phyloP scores from a whole-genome alignment of 495 filamentous ascomycete genomes.

The Rostrohypoxylon terebratum region DNA sequence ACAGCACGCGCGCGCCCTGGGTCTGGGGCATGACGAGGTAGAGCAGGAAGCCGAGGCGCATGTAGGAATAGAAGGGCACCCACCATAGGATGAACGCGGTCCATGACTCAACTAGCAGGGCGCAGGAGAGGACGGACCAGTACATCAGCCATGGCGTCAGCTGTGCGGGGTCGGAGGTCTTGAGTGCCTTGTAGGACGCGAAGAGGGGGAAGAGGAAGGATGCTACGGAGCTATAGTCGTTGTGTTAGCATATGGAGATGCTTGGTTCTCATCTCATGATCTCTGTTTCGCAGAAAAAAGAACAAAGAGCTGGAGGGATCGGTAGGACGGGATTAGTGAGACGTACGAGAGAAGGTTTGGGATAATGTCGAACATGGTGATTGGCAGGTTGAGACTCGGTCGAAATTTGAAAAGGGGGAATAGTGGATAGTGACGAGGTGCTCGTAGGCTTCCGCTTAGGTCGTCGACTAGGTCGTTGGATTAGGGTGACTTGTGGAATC shows the following conservation, averaged over 20 bases:
- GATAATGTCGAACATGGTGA: slow-evolving; percentile 81
- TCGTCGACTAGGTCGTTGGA: slow-evolving; percentile 8
- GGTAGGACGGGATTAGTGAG: slow-evolving; percentile 16
- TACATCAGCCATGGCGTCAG: slow-evolving; percentile 99
- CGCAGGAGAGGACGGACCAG: slow-evolving; percentile 91
- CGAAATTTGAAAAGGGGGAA: not conserved
- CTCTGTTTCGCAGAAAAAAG: slow-evolving; percentile 10
- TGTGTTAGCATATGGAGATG: slow-evolving; percentile 15
- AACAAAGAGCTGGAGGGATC: slow-evolving; percentile 7
- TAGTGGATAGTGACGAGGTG: not conserved
- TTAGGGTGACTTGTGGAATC: slow-evolving; percentile 5
- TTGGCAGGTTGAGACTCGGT: not conserved
- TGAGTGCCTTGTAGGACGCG: slow-evolving; percentile 97
- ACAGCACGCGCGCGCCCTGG: slow-evolving; percentile 87
- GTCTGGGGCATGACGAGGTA: slow-evolving; percentile 98
- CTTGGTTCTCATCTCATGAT: slow-evolving; percentile 10
- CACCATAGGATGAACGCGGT: slow-evolving; percentile 85
- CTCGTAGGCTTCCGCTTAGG: slow-evolving; percentile 1
- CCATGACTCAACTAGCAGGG: slow-evolving; percentile 87
- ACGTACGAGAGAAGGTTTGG: slow-evolving; percentile 84
- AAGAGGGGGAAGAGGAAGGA: slow-evolving; percentile 97
- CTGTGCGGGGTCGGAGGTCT: slow-evolving; percentile 88
- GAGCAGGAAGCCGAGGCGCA: slow-evolving; percentile 86
- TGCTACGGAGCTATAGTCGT: slow-evolving; percentile 73
- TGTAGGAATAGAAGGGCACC: slow-evolving; percentile 95